Evolutionary conservation across 179 eudicot genomes (phyloP).

Genomic region (Amaranthus tricolor): DNA sequence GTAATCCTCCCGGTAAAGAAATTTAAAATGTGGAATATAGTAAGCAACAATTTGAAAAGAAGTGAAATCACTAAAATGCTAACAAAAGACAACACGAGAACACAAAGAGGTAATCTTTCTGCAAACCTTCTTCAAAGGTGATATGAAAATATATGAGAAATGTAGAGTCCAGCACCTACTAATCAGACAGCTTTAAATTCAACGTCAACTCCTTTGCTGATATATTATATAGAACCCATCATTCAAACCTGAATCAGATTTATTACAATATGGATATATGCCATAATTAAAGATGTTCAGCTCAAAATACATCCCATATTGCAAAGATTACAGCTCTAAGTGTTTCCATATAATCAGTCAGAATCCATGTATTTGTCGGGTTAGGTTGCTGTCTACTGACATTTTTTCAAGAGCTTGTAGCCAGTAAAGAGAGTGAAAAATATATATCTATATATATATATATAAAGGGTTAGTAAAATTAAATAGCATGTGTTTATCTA

Average conservation of each 20-base stretch:
- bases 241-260: background rate
- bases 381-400: background rate
- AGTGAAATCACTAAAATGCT: background rate
- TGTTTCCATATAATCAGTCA: background rate
- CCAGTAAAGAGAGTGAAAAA: background rate
- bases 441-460: background rate
- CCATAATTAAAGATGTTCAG: background rate
- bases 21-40: conserved; percentile 3
- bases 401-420: background rate
- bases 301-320: background rate
- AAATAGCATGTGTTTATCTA: background rate
- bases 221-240: background rate
- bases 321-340: conserved; percentile 1
- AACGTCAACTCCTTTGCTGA: background rate
- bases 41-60: background rate
- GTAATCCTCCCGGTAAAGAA: background rate
- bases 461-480: background rate
- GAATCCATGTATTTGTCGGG: background rate
- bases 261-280: background rate
- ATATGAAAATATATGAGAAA: background rate
- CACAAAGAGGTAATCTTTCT: background rate
- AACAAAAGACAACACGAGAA: background rate
- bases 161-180: conserved; percentile 7
- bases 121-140: background rate
- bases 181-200: background rate